These are phyloP conservation scores for Hypomyces perniciosus DNA, from an alignment of 2,329 filamentous ascomycete species.

Conservation along the genomic window DNA sequence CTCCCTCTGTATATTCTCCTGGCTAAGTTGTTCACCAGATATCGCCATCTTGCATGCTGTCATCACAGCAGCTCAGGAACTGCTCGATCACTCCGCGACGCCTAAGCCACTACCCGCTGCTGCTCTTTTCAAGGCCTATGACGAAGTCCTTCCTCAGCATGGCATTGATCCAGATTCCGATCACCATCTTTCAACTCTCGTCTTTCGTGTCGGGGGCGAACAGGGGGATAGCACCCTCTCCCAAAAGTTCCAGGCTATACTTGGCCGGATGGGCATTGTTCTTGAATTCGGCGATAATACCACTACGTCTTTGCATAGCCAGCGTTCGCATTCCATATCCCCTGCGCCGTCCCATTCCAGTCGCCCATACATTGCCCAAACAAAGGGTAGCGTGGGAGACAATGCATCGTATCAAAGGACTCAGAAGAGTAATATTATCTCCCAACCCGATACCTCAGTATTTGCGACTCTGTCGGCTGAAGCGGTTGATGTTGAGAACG, in stretches of 20 bases:
- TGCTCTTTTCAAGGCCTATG: constrained; percentile 76
- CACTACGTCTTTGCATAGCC: constrained; percentile 20
- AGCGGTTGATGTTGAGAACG: neutral
- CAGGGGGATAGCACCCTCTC: constrained; percentile 52
- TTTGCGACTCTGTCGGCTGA: neutral
- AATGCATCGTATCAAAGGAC: too few species aligned
- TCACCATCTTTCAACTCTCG: constrained; percentile 67
- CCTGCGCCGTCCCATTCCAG: constrained; percentile 16
- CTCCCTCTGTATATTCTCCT: neutral
- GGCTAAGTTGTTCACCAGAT: constrained; percentile 45
- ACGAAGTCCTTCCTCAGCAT: constrained; percentile 64
- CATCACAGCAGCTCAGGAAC: constrained; percentile 62
- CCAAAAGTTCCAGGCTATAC: constrained; percentile 63
- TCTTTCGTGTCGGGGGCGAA: constrained; percentile 71
- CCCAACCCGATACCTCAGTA: neutral
- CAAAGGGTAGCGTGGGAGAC: neutral
- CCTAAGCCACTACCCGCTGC: constrained; percentile 63
- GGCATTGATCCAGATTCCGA: constrained; percentile 68
- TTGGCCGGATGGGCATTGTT: constrained; percentile 64
- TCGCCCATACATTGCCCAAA: constrained; percentile 13
- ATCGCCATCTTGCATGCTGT: constrained; percentile 74
- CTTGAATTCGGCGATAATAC: constrained; percentile 52
- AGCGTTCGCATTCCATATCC: constrained; percentile 20
- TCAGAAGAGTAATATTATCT: neutral
- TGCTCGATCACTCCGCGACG: constrained; percentile 51